phyloP scores from a whole-genome alignment of 2,329 filamentous ascomycete genomes.

The Chrysoporthe puriensis region DNA sequence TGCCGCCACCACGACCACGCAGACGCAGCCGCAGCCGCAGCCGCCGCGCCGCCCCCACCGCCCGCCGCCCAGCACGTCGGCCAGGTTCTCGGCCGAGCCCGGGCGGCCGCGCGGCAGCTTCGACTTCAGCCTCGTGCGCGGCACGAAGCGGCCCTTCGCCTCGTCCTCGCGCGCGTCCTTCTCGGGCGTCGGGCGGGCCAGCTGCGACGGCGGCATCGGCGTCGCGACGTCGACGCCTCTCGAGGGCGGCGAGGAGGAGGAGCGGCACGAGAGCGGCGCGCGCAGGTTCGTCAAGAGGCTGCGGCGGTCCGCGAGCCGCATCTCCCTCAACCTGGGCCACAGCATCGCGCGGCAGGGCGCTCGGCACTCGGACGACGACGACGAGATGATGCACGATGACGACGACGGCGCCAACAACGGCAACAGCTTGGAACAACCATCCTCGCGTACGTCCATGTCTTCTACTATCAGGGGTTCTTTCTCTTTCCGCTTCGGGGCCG shows the following conservation, averaged over 20 bases:
- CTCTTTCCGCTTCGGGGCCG: constrained; percentile 19
- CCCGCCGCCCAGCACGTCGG: constrained; percentile 20
- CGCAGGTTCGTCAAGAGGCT: constrained; percentile 55
- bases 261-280: constrained; percentile 32
- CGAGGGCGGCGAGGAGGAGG: not conserved
- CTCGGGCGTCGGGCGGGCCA: constrained; percentile 39
- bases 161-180: constrained; percentile 23
- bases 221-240: constrained; percentile 36
- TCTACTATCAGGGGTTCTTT: constrained; percentile 24
- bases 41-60: constrained; percentile 11
- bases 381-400: constrained; percentile 24
- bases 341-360: constrained; percentile 10
- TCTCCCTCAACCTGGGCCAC: constrained; percentile 46
- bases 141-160: constrained; percentile 34
- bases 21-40: not conserved
- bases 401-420: not conserved
- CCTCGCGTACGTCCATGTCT: constrained; percentile 22
- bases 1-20: not conserved
- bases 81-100: constrained; percentile 24
- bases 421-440: constrained; percentile 4
- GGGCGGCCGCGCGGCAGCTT: constrained; percentile 21
- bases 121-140: constrained; percentile 37
- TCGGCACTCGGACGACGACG: constrained; percentile 8
- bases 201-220: constrained; percentile 43
- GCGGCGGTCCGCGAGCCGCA: constrained; percentile 52